These are phyloP conservation scores for Plectosphaerella sp. DNA, from an alignment of 2,329 filamentous ascomycete genomes.

Conservation along the genomic window DNA sequence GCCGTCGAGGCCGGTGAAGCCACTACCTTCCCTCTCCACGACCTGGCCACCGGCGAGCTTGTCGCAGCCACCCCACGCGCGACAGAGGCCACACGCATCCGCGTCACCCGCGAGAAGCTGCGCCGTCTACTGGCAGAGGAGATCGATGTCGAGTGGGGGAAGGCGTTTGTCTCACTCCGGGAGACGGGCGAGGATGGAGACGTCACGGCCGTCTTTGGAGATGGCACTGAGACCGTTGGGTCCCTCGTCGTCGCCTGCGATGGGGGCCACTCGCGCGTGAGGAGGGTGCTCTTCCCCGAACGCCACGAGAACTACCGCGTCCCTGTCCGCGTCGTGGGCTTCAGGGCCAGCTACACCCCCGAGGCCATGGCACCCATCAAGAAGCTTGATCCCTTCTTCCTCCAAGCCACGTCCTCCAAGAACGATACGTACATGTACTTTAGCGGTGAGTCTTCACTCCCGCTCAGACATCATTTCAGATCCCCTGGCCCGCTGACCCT, in stretches of 20 bases:
- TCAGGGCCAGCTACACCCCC: slow-evolving; percentile 33
- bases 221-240: slow-evolving; percentile 35
- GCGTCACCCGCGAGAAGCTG: slow-evolving; percentile 42
- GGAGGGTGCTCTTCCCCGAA: slow-evolving; percentile 29
- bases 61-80: slow-evolving; percentile 35
- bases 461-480: neutral
- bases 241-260: slow-evolving; percentile 46
- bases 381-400: slow-evolving; percentile 47
- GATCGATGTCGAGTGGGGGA: slow-evolving; percentile 42
- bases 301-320: slow-evolving; percentile 30
- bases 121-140: slow-evolving; percentile 38
- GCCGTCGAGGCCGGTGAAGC: slow-evolving; percentile 40
- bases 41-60: slow-evolving; percentile 45
- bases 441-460: slow-evolving; percentile 31
- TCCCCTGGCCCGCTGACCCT: neutral
- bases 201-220: slow-evolving; percentile 40
- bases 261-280: slow-evolving; percentile 39
- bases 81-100: slow-evolving; percentile 37
- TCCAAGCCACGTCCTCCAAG: slow-evolving; percentile 48
- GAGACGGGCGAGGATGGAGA: neutral
- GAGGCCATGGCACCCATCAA: slow-evolving; percentile 36
- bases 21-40: slow-evolving; percentile 50
- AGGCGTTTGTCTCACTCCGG: slow-evolving; percentile 23
- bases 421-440: slow-evolving; percentile 49
- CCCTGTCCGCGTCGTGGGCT: slow-evolving; percentile 44